Evolutionary conservation across 2,329 filamentous ascomycete species (phyloP).

Genomic region (Bipolaris oryzae): DNA sequence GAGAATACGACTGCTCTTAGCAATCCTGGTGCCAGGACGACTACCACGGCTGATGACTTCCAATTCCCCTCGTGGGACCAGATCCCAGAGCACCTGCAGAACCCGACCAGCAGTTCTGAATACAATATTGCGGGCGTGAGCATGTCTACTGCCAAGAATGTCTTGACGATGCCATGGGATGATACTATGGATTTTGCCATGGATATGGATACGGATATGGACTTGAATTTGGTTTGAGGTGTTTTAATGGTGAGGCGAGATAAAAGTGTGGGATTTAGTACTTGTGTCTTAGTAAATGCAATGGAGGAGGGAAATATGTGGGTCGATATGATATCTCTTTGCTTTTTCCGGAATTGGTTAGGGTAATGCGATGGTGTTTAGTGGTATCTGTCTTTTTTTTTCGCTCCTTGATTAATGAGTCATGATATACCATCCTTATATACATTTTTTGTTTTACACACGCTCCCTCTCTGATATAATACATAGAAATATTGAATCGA

Average conservation of each 20-base stretch:
- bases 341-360: not conserved
- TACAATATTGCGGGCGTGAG: conserved; percentile 17
- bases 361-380: not conserved
- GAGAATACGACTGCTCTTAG: conserved; percentile 13
- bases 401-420: not conserved
- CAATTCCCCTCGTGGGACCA: conserved; percentile 39
- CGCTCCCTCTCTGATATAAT: too few relatives aligned
- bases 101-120: conserved; percentile 29
- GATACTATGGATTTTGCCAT: conserved; percentile 40
- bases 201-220: conserved; percentile 41
- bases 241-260: too few relatives aligned
- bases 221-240: conserved; percentile 21
- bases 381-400: not conserved
- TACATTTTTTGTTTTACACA: too few relatives aligned
- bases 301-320: too few relatives aligned
- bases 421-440: not conserved
- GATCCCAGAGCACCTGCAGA: conserved; percentile 31
- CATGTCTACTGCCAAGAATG: conserved; percentile 10
- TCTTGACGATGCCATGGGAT: conserved; percentile 34
- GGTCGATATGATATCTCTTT: too few relatives aligned
- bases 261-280: too few relatives aligned
- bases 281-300: too few relatives aligned
- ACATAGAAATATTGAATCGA: too few relatives aligned
- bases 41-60: conserved; percentile 18
- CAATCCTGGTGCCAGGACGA: conserved; percentile 3